Evolutionary conservation across 2,329 filamentous ascomycete species (phyloP), one percentile per base, ranked within the genome.

Genomic region (Tolypocladium endophyticum): DNA sequence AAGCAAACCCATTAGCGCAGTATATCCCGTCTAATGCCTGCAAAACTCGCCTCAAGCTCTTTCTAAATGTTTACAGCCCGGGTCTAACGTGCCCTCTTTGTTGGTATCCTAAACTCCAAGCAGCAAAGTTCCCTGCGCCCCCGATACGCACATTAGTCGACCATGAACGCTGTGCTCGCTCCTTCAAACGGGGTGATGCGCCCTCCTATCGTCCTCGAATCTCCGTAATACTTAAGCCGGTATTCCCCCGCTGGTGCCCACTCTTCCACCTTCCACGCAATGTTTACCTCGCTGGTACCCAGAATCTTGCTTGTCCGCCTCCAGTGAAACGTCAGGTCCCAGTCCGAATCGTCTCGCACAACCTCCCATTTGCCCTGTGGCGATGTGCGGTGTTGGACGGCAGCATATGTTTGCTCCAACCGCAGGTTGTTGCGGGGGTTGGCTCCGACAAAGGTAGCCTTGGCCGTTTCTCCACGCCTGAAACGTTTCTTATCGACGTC

Each of bases 371-470:
- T 66, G 33, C 61, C 62, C 14, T 68, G 66, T 25, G 58, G 60
- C 3, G 56, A 63, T 23, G 55, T 41, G 2, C 67, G 59, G 54
- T 65, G 64, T 76, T 97, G 91, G 0, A 96, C 83, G 0, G 87
- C 83, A 0, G 88, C 88, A 69, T 87, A 96, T 0, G 88, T 96
- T 16, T 80, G 81, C 69, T 90, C 92, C 1, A 91, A 83, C 2
- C 86, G 83, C 52, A 96, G 80, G 63, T 95, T 88, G 71, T 96
- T 97, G 56, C 92, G 82, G 11, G 92, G 92, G 68, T 96, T 96
- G 4, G 92, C 92, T 23, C 89, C 92, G 0, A 92, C 82, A 70
- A 97, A 97, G 0, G 78, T 85, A 0, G 82, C 89, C 5, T 74
- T 81, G 35, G 90, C 81, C 0, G 77, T 77, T 11, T 81, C 79